Conservation (phyloP, 169 alveolate species). For the Eimeria acervulina region DNA sequence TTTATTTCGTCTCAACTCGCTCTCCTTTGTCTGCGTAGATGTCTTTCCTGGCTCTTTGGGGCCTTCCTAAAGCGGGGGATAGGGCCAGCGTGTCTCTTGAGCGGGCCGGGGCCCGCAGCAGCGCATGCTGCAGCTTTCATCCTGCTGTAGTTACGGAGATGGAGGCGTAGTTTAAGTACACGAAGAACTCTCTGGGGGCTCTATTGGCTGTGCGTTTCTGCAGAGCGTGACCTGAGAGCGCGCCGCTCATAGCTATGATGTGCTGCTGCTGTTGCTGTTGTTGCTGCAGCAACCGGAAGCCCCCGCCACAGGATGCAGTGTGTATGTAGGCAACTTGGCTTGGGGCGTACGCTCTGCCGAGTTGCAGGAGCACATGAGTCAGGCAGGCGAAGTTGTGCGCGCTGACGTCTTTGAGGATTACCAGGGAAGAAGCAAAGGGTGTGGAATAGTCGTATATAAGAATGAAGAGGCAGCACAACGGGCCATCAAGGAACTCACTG, state of each 20-base stretch:
- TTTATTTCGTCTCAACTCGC: background rate
- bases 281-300: constrained; percentile 70
- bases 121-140: background rate
- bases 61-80: background rate
- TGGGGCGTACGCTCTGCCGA: constrained; percentile 95
- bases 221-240: background rate
- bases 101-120: background rate
- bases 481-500: constrained; percentile 86
- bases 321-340: constrained; percentile 94
- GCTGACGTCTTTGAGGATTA: constrained; percentile 95
- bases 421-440: constrained; percentile 91
- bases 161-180: background rate
- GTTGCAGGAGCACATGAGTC: constrained; percentile 94
- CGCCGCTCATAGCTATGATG: background rate
- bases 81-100: background rate
- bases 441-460: constrained; percentile 85
- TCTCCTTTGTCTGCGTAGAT: background rate
- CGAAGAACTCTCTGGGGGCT: background rate
- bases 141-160: background rate
- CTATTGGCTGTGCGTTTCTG: background rate
- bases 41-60: background rate
- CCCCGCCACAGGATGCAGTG: constrained; percentile 91
- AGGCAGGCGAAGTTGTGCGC: constrained; percentile 94
- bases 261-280: background rate
- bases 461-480: constrained; percentile 82